Evolutionary conservation across 495 filamentous ascomycete species (phyloP).

Genomic region (Filosporella fistucella): DNA sequence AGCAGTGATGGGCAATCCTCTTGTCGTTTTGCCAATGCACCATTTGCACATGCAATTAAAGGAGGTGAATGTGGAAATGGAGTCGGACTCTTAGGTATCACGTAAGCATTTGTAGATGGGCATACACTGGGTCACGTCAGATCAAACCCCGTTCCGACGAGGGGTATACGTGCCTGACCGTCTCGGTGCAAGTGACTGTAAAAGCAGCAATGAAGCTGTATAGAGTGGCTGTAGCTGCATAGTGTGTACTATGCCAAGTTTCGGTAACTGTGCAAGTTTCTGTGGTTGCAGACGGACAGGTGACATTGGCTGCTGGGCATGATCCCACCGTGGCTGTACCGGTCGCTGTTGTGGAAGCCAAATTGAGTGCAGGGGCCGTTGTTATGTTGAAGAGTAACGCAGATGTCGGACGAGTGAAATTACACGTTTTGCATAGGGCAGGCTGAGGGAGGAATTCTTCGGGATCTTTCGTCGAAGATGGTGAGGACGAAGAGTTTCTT

Average conservation of each 20-base stretch:
- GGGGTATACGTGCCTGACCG: conserved; percentile 10
- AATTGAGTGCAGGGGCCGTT: not conserved
- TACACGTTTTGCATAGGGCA: not conserved
- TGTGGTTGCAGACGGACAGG: conserved; percentile 6
- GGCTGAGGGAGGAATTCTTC: conserved; percentile 7
- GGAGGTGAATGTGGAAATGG: not conserved
- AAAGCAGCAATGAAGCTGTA: conserved; percentile 16
- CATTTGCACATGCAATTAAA: conserved; percentile 13
- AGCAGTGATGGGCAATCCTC: conserved; percentile 14
- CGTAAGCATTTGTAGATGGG: not conserved
- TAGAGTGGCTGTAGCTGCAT: conserved; percentile 15
- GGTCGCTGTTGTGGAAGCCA: not conserved
- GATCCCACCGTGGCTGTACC: not conserved
- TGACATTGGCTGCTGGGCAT: not conserved
- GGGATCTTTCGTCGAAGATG: not conserved
- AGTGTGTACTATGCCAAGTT: conserved; percentile 22
- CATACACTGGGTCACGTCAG: not conserved
- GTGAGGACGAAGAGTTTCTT: too few species aligned
- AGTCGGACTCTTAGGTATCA: not conserved
- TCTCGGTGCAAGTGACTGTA: conserved; percentile 20
- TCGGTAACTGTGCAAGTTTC: conserved; percentile 17
- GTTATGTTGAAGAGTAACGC: not conserved
- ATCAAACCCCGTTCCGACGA: not conserved
- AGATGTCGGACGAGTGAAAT: not conserved
- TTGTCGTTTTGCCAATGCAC: not conserved